These are phyloP conservation scores for Durusdinium trenchii DNA, from an alignment of 73 alveolate genomes.

Conservation along the genomic window DNA sequence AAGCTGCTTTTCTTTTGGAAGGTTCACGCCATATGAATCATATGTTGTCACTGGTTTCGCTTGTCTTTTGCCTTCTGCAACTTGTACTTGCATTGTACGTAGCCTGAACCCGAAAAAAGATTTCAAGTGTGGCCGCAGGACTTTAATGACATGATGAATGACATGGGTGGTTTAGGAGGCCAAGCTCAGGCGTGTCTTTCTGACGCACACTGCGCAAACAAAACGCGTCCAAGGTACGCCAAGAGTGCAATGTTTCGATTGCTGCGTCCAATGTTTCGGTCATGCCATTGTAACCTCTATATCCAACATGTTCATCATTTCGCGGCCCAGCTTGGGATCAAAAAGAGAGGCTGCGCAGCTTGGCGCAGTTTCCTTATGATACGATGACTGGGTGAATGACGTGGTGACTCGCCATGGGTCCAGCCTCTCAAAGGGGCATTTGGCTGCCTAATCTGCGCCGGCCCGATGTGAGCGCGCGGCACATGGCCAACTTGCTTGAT, in stretches of 20 bases:
- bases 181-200: constrained; percentile 68
- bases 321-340: too few species aligned
- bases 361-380: too few species aligned
- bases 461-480: constrained; percentile 93
- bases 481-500: constrained; percentile 33
- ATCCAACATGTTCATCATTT: too few species aligned
- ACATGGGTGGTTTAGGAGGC: constrained; percentile 93
- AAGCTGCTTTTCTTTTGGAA: not conserved
- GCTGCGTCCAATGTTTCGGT: too few species aligned
- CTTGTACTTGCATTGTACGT: not conserved
- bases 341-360: too few species aligned
- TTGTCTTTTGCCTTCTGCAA: not conserved
- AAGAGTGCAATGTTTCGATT: too few species aligned
- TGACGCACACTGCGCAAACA: too few species aligned
- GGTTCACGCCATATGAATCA: not conserved
- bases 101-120: not conserved
- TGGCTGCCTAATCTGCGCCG: constrained; percentile 82
- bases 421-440: constrained; percentile 41
- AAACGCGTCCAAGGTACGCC: too few species aligned
- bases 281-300: too few species aligned
- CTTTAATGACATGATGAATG: constrained; percentile 93
- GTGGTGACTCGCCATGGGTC: constrained; percentile 60
- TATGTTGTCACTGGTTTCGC: not conserved
- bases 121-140: not conserved
- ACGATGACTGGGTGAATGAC: constrained; percentile 28